Conservation (phyloP, 495 filamentous ascomycete genomes). For the Paragyromitra xinjiangensis region DNA sequence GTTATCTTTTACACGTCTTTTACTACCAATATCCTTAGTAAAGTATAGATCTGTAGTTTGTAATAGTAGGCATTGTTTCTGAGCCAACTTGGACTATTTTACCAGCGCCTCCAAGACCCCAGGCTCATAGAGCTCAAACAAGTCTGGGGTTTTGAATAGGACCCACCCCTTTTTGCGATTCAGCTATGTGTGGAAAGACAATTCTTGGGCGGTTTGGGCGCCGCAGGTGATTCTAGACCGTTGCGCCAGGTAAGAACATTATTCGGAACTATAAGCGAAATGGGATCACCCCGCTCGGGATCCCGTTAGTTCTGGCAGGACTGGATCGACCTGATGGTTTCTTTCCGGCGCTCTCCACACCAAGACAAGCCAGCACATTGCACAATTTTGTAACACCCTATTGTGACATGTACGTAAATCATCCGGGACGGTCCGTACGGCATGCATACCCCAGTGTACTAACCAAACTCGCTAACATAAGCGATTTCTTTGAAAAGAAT, state of each 20-base stretch:
- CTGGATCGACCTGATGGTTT: not conserved
- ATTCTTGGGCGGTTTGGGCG: not conserved
- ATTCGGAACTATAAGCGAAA: too few species aligned
- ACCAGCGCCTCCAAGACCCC: not conserved
- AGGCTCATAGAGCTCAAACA: not conserved
- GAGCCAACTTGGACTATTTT: not conserved
- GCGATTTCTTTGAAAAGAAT: not conserved
- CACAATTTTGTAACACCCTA: not conserved
- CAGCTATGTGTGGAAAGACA: not conserved
- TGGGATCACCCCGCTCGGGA: too few species aligned
- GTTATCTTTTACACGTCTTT: too few species aligned
- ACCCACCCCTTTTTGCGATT: too few species aligned
- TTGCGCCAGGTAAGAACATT: too few species aligned
- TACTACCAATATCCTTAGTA: too few species aligned
- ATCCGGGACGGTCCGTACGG: constrained; percentile 20
- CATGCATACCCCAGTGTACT: not conserved
- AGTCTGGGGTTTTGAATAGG: not conserved
- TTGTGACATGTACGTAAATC: not conserved
- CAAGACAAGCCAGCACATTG: constrained; percentile 16
- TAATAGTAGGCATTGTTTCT: not conserved
- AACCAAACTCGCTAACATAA: constrained; percentile 11
- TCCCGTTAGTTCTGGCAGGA: too few species aligned
- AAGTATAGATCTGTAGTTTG: too few species aligned
- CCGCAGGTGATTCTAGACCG: too few species aligned
- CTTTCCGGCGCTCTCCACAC: not conserved